Evolutionary conservation across 768 basidiomycete genomes (phyloP), one percentile per base, ranked within the genome.

Genomic region (Boletus tylopilopsis): DNA sequence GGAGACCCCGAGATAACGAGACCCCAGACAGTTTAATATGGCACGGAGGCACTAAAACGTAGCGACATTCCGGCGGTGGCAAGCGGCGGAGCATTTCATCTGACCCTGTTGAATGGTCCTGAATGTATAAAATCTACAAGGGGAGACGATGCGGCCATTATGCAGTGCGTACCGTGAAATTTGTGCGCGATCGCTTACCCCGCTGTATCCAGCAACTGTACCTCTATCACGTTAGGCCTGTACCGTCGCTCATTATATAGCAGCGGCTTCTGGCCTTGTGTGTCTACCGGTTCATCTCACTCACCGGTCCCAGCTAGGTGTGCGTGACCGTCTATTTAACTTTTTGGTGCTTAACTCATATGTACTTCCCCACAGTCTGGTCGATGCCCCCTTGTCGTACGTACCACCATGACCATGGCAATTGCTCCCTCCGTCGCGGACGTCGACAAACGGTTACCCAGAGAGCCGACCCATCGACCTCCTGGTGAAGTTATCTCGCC

Each of bases 401-500:
- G 37, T 33, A 43, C 53, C 34, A 45, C 25, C 50, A 70, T 69
- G 63, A 49, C 55, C 19, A 44, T 63, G 45, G 45, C 35, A 29
- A 49, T 37, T 47, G 49, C 50, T 24, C 45, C 50, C 45, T 50
- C 51, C 15, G 35, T 71, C 56, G 75, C 69, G 64, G 76, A 79
- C 53, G 74, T 80, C 37, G 71, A 79, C 60, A 70, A 71, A 38
- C 60, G 68, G 42, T 70, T 79, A 16, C 62, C 77, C 49, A 68
- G 71, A 42, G 64, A 70, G 49, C 66, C 70, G 22, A 63, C 64
- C 42, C 68, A 68, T 38, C 68, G 74, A 47, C 75, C 81, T n/a
- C 68, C 68, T 24, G 80, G 80, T 32, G 72, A 74, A 9, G 59
- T 79, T n/a, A 74, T 79, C 8, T 84, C 82, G 42, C 85, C 84